Base-by-base conservation (phyloP, 345 rosid species). In the Cardamine chenopodiifolia region DNA sequence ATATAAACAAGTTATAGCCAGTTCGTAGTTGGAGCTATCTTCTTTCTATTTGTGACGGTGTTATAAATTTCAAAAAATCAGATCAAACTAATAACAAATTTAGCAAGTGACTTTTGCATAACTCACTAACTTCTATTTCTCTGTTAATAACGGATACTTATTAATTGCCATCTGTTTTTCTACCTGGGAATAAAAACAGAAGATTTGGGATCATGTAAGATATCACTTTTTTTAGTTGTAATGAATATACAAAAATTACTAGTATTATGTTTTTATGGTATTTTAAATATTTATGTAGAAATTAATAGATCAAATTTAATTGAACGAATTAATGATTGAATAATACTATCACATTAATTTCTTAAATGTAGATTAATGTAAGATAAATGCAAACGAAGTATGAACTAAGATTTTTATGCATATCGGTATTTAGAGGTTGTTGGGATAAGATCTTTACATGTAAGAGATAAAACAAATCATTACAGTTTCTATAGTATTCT, bases 391-490 rank as follows among this genome's bases (percentile, higher is more conserved):
- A 45, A 56, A 58, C 15, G 20, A 55, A 13, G 26, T n/a, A 40
- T 26, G 7, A n/a, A n/a, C n/a, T n/a, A n/a, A 20, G 66, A 39
- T 12, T 39, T 22, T 19, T n/a, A 72, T 35, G 45, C 53, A 62
- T 60, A 22, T 35, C 19, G 19, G 11, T 28, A 52, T 19, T 53
- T 5, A 53, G n/a, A 25, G 32, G 69, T 72, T 29, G 62, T 62
- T 72, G 62, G 15, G 14, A 53, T 23, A 72, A 62, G 29, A 72
- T 72, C 76, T 72, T 62, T 50, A 31, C 44, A 37, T 72, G 67
- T 17, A 32, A 11, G n/a, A 28, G 19, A n/a, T n/a, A n/a, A n/a
- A n/a, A n/a, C n/a, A n/a, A n/a, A n/a, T n/a, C n/a, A n/a, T n/a
- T n/a, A n/a, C n/a, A n/a, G n/a, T n/a, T n/a, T n/a, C n/a, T n/a